Conservation (phyloP, 2,329 filamentous ascomycete species). For the Fusarium dlaminii region DNA sequence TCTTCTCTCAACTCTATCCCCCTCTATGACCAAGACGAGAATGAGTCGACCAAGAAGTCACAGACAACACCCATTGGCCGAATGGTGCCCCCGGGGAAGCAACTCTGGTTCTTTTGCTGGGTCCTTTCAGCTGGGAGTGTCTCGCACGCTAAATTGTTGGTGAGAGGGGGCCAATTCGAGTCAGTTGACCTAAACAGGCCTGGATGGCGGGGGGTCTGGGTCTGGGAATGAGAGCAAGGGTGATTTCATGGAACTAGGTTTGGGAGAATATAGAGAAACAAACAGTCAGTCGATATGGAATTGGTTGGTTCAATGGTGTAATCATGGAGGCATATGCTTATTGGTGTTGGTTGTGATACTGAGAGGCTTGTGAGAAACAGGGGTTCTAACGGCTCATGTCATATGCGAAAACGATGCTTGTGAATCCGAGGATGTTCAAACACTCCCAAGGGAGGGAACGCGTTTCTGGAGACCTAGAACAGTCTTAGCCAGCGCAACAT, state of each 20-base stretch:
- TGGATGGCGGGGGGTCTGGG: conserved; percentile 20
- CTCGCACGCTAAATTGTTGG: conserved; percentile 26
- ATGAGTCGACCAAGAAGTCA: conserved; percentile 7
- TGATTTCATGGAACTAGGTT: conserved; percentile 4
- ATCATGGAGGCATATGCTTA: conserved; percentile 9
- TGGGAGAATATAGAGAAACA: conserved; percentile 4
- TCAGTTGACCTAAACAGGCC: conserved; percentile 36
- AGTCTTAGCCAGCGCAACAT: not conserved
- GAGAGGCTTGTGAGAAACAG: conserved; percentile 8
- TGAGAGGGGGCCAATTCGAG: conserved; percentile 33
- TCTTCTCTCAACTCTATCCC: conserved; percentile 12
- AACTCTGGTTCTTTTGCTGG: conserved; percentile 25
- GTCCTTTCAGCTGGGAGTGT: conserved; percentile 31
- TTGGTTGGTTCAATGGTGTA: conserved; percentile 1
- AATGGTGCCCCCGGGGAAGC: conserved; percentile 18
- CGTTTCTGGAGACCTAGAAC: not conserved
- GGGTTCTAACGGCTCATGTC: conserved; percentile 2
- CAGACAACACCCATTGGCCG: conserved; percentile 25
- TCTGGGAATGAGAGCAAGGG: conserved; percentile 5
- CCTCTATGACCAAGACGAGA: not conserved
- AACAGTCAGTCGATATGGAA: not conserved
- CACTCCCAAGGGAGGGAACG: conserved; percentile 2
- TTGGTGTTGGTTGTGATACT: conserved; percentile 7
- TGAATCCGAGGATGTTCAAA: conserved; percentile 25
- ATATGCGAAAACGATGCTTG: conserved; percentile 13